Conservation (phyloP, 106 monocot genomes). For the Amphibolis antarctica region DNA sequence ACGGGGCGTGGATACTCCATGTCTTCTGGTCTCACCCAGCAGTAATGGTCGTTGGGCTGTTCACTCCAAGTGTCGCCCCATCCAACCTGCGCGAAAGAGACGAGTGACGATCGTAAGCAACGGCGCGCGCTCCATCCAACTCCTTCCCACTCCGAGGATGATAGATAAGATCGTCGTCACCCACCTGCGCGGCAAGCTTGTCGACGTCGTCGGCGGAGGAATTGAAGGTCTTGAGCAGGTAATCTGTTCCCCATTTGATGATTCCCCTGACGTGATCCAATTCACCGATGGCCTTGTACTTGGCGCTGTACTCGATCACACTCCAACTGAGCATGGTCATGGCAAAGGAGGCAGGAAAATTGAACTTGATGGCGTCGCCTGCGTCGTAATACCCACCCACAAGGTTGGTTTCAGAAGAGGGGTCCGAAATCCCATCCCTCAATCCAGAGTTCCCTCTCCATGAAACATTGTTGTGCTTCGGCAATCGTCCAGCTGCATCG, state of each 20-base stretch:
- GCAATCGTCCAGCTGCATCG: slow-evolving; percentile 41
- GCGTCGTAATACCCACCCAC: slow-evolving; percentile 82
- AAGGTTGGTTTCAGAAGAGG: slow-evolving; percentile 32
- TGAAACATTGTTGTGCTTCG: slow-evolving; percentile 69
- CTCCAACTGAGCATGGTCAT: slow-evolving; percentile 94
- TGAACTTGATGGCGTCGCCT: slow-evolving; percentile 86
- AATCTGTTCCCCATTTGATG: slow-evolving; percentile 82
- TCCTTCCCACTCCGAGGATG: too few species aligned
- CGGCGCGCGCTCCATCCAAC: too few species aligned
- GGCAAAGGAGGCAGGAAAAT: slow-evolving; percentile 66
- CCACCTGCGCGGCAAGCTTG: slow-evolving; percentile 43
- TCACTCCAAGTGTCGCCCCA: slow-evolving; percentile 29
- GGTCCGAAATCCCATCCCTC: slow-evolving; percentile 68
- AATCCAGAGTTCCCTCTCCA: slow-evolving; percentile 90
- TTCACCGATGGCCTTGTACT: slow-evolving; percentile 70
- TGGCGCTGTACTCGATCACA: slow-evolving; percentile 82
- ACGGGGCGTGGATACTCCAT: slow-evolving; percentile 76
- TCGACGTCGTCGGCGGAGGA: slow-evolving; percentile 69
- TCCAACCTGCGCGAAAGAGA: slow-evolving; percentile 45
- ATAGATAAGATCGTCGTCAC: too few species aligned
- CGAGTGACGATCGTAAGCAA: too few species aligned
- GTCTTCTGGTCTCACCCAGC: slow-evolving; percentile 83
- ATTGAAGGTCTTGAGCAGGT: slow-evolving; percentile 80
- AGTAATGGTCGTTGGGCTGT: slow-evolving; percentile 74
- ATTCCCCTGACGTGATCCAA: slow-evolving; percentile 55